Percentiles rank a stretch among this genome's conserved stretches.
phyloP scores from a whole-genome alignment of 495 filamentous ascomycete species.

The Venustampulla echinocandica region DNA sequence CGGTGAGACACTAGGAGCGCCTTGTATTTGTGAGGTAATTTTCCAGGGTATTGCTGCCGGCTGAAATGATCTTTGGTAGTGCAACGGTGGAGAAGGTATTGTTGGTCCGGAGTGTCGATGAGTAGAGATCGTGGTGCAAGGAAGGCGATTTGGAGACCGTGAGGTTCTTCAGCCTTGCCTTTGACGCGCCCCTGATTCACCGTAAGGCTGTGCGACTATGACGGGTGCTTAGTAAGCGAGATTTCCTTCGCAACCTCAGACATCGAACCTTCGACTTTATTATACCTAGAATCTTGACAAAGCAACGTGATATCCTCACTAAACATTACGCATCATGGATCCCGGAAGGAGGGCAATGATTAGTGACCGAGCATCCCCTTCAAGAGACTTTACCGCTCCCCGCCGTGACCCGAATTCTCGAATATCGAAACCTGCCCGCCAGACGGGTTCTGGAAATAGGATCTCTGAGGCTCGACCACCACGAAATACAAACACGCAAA shows the following conservation, averaged over 20 bases:
- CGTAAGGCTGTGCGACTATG: neutral
- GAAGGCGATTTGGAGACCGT: no score
- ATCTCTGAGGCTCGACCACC: slow-evolving; percentile 21
- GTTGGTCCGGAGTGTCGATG: no score
- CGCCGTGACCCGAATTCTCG: slow-evolving; percentile 19
- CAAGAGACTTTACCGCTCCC: slow-evolving; percentile 20
- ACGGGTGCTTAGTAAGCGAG: neutral
- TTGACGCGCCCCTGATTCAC: no score
- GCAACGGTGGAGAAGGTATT: no score
- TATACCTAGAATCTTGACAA: neutral
- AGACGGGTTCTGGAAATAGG: slow-evolving; percentile 6
- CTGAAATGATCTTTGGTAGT: no score
- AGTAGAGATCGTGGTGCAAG: no score
- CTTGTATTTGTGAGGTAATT: neutral
- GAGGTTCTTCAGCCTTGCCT: no score
- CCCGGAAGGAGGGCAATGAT: slow-evolving; percentile 21
- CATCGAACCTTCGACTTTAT: neutral
- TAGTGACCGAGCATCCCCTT: slow-evolving; percentile 14
- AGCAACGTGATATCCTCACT: neutral
- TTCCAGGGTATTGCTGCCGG: neutral
- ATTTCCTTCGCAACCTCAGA: neutral
- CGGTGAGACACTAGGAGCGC: neutral
- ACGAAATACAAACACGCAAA: slow-evolving; percentile 44
- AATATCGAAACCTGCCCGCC: slow-evolving; percentile 19
- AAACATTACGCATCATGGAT: slow-evolving; percentile 13